Conservation (phyloP, 2,329 filamentous ascomycete genomes). For the Pyrenophora graminea region DNA sequence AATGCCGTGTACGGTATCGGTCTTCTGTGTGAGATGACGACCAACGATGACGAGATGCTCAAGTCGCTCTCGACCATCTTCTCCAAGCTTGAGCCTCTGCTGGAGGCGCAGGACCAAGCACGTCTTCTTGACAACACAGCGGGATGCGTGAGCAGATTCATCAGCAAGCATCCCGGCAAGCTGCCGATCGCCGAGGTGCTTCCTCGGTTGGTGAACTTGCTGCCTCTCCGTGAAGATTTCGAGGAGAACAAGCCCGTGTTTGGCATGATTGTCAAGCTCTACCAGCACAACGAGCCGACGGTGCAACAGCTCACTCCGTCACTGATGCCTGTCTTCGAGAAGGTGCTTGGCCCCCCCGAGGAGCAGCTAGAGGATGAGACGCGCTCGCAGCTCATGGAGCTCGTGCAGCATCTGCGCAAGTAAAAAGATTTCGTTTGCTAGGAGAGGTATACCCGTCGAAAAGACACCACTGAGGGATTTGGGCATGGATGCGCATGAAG, state of each 20-base stretch:
- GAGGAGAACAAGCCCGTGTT: constrained; percentile 96
- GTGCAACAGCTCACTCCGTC: constrained; percentile 71
- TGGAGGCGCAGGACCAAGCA: constrained; percentile 76
- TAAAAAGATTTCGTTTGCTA: constrained; percentile 28
- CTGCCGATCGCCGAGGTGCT: constrained; percentile 82
- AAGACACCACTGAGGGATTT: constrained; percentile 30
- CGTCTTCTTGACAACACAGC: constrained; percentile 91
- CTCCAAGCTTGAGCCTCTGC: constrained; percentile 80
- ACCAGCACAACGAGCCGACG: constrained; percentile 70
- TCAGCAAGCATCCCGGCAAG: constrained; percentile 81
- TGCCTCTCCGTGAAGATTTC: constrained; percentile 90
- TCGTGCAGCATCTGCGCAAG: constrained; percentile 59
- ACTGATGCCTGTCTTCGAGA: constrained; percentile 71
- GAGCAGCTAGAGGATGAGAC: constrained; percentile 77
- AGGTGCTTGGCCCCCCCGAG: constrained; percentile 71
- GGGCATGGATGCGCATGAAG: constrained; percentile 10
- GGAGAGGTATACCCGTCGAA: constrained; percentile 33
- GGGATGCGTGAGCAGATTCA: constrained; percentile 90
- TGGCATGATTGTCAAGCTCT: constrained; percentile 85
- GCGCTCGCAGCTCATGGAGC: constrained; percentile 66
- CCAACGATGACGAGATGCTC: constrained; percentile 72
- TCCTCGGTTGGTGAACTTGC: constrained; percentile 74
- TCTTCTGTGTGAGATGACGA: constrained; percentile 80
- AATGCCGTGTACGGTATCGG: constrained; percentile 93
- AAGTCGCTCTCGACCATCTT: constrained; percentile 78